phyloP scores from a whole-genome alignment of 768 basidiomycete genomes.

The Brasilioporus rufonigricans region DNA sequence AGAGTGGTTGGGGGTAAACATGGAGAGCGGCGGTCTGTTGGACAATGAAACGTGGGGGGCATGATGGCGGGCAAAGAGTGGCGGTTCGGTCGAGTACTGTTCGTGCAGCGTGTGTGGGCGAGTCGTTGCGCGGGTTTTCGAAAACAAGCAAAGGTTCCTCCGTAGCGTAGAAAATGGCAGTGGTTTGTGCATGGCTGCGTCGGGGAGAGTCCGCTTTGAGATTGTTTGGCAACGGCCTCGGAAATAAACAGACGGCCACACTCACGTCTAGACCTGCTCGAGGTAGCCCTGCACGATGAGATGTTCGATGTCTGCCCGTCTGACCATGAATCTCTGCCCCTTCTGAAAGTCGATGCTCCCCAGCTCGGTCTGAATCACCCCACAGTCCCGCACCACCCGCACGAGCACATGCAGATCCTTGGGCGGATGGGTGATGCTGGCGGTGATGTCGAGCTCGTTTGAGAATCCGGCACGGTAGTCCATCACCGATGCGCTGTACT shows the following conservation, averaged over 20 bases:
- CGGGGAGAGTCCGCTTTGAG: neutral
- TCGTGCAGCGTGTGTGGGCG: neutral
- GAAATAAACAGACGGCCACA: slow-evolving; percentile 20
- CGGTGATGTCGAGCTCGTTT: slow-evolving; percentile 84
- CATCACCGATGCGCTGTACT: slow-evolving; percentile 79
- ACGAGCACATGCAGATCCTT: slow-evolving; percentile 89
- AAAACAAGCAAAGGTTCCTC: neutral
- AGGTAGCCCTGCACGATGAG: slow-evolving; percentile 92
- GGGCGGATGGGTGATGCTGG: slow-evolving; percentile 78
- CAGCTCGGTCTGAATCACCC: slow-evolving; percentile 87
- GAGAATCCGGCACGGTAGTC: slow-evolving; percentile 83
- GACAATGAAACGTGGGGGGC: slow-evolving; percentile 1
- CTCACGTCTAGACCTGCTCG: slow-evolving; percentile 65
- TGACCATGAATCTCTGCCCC: slow-evolving; percentile 87
- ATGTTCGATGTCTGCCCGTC: slow-evolving; percentile 88
- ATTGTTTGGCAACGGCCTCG: slow-evolving; percentile 27
- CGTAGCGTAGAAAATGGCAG: neutral
- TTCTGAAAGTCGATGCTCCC: slow-evolving; percentile 89
- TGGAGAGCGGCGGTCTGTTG: slow-evolving; percentile 12
- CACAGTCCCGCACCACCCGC: slow-evolving; percentile 84
- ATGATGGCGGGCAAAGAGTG: slow-evolving; percentile 11
- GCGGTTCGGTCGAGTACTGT: slow-evolving; percentile 12
- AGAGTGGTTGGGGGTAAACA: slow-evolving; percentile 23
- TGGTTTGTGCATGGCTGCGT: slow-evolving; percentile 12
- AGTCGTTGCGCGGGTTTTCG: neutral